These are phyloP conservation scores for Camellia japonica DNA, from an alignment of 148 eudicot species.

Conservation along the genomic window DNA sequence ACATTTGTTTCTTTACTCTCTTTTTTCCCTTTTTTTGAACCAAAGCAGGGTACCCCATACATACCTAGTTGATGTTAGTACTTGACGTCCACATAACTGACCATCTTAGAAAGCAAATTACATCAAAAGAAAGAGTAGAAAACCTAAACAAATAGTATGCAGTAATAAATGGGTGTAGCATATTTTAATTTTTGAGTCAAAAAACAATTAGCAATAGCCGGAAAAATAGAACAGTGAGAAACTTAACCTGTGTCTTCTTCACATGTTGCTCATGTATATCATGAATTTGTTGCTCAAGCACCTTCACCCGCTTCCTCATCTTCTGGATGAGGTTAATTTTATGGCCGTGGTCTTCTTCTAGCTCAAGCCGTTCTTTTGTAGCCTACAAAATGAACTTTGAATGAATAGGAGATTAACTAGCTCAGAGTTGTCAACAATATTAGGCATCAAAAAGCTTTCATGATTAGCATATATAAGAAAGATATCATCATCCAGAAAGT, in stretches of 20 bases:
- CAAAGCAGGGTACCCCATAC: not conserved
- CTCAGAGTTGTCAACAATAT: conserved; percentile 3
- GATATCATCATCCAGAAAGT: not conserved
- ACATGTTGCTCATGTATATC: conserved; percentile 61
- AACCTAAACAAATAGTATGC: not conserved
- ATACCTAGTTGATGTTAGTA: not conserved
- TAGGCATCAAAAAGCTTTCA: not conserved
- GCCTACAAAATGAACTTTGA: conserved; percentile 47
- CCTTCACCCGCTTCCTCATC: conserved; percentile 40
- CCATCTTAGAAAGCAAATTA: not conserved
- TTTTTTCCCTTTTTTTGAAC: not conserved
- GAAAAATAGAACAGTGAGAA: not conserved
- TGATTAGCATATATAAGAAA: not conserved
- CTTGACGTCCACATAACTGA: not conserved
- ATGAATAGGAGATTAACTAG: not conserved
- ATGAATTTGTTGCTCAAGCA: conserved; percentile 55
- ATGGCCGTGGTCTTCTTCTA: conserved; percentile 53
- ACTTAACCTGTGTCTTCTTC: conserved; percentile 68
- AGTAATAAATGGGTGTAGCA: not conserved
- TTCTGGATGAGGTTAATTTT: conserved; percentile 37
- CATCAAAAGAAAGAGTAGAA: not conserved
- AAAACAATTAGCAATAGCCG: not conserved
- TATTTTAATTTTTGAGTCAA: not conserved
- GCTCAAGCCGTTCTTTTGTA: conserved; percentile 50
- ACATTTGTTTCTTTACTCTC: not conserved